Evolutionary conservation across 2,329 filamentous ascomycete genomes (phyloP).

Genomic region (Endothia cerciana): DNA sequence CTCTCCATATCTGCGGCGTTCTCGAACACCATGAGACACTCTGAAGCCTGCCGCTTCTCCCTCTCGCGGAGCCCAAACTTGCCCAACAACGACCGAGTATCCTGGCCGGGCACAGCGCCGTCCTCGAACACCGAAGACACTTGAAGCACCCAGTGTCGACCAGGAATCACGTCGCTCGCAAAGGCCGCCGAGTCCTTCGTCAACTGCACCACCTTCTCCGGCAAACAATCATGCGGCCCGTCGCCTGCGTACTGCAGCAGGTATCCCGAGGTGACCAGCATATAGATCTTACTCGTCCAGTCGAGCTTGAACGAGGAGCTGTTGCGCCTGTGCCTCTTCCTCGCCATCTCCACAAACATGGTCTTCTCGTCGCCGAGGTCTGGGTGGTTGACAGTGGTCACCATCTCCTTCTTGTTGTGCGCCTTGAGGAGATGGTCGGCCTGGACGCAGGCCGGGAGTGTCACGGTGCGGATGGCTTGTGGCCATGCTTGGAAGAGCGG

Average conservation of each 20-base stretch:
- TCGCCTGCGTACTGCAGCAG: slow-evolving; percentile 75
- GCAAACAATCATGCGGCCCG: slow-evolving; percentile 70
- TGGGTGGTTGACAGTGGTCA: slow-evolving; percentile 21
- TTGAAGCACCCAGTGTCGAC: slow-evolving; percentile 79
- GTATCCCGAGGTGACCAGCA: slow-evolving; percentile 72
- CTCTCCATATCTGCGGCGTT: slow-evolving; percentile 74
- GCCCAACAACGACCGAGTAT: slow-evolving; percentile 66
- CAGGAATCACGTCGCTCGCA: slow-evolving; percentile 78
- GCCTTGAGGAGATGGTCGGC: slow-evolving; percentile 71
- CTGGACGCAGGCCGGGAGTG: slow-evolving; percentile 67
- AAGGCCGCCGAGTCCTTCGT: slow-evolving; percentile 79
- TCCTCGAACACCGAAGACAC: slow-evolving; percentile 68
- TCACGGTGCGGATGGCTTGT: slow-evolving; percentile 77
- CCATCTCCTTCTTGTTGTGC: slow-evolving; percentile 55
- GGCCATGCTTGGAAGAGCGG: slow-evolving; percentile 87
- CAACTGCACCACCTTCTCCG: slow-evolving; percentile 74
- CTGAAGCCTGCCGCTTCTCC: slow-evolving; percentile 62
- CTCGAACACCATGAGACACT: slow-evolving; percentile 74
- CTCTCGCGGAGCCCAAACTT: slow-evolving; percentile 63
- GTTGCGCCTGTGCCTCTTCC: slow-evolving; percentile 53
- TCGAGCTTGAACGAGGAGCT: slow-evolving; percentile 55
- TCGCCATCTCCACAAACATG: slow-evolving; percentile 45
- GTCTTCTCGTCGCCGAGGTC: slow-evolving; percentile 26
- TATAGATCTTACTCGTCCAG: slow-evolving; percentile 73
- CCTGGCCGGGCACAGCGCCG: slow-evolving; percentile 52